Base-by-base conservation (phyloP, 495 filamentous ascomycete species). In the Massariosphaeria phaeospora region DNA sequence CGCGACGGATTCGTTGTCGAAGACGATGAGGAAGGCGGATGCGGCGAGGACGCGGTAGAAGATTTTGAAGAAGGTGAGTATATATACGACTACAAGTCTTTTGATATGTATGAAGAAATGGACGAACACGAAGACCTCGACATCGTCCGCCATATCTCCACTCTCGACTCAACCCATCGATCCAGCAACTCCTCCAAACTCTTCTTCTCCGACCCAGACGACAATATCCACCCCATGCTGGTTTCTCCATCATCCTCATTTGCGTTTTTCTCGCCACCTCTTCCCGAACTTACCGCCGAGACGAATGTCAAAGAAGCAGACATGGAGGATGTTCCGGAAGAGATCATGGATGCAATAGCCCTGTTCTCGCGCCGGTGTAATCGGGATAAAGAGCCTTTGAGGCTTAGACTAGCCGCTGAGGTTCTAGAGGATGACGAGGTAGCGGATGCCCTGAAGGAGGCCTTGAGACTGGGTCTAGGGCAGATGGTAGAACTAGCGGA, bases 291-390 rank as follows among this genome's bases (percentile, higher is more conserved):
- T n/a, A n/a, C n/a, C n/a, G n/a, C n/a, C n/a, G n/a, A n/a, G n/a
- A n/a, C n/a, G n/a, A n/a, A n/a, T n/a, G n/a, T n/a, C n/a, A n/a
- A n/a, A n/a, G n/a, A n/a, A n/a, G n/a, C n/a, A 34, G 30, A 34
- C 30, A 15, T 25, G 15, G 36, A 42, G 18, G 49, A 52, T 2
- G 26, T 44, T 23, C 26, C 35, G 10, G 52, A 55, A n/a, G 42
- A 55, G 13, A 48, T 55, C 15, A 40, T 29, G 20, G 52, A 47
- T 29, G 52, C 52, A 1, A 10, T 55, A 1, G 30, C 42, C 1
- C 18, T 55, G 23, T 55, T 47, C 31, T 38, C 31, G 11, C 9
- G 52, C 25, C 29, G 52, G 3, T 55, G 41, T 24, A 55, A 55
- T 41, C 20, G 41, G n/a, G 21, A 39, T 15, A 25, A 21, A 15